phyloP scores from a whole-genome alignment of 2,329 filamentous ascomycete species.

The Paramyrothecium sp. region DNA sequence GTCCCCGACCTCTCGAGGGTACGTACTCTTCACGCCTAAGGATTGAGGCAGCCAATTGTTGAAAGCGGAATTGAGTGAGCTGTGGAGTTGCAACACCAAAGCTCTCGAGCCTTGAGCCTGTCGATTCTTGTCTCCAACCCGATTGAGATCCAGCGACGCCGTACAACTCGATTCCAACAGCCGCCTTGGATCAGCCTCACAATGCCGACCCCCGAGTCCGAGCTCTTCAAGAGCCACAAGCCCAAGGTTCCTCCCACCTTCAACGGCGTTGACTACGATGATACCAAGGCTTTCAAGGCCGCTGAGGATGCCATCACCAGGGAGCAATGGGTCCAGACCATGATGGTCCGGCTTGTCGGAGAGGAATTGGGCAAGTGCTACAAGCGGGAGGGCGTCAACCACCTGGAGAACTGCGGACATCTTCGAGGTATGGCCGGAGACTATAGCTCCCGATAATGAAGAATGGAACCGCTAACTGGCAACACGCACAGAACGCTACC shows the following conservation, averaged over 20 bases:
- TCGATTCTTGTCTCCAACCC: neutral
- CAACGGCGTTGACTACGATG: conserved; percentile 83
- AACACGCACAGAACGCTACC: conserved; percentile 64
- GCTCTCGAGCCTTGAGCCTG: neutral
- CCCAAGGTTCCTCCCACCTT: conserved; percentile 79
- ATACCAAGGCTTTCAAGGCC: conserved; percentile 76
- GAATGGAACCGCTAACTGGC: conserved; percentile 9
- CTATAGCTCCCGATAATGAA: conserved; percentile 1
- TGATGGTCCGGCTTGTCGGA: conserved; percentile 82
- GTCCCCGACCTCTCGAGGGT: conserved; percentile 2
- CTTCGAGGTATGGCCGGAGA: conserved; percentile 66
- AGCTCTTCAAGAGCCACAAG: conserved; percentile 79
- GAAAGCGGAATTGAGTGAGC: neutral
- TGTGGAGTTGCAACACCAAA: conserved; percentile 1
- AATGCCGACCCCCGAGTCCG: conserved; percentile 84
- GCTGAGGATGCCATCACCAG: conserved; percentile 80
- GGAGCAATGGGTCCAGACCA: conserved; percentile 85
- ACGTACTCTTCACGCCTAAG: conserved; percentile 22
- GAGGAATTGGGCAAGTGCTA: conserved; percentile 88
- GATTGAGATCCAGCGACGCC: neutral
- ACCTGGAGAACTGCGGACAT: conserved; percentile 81
- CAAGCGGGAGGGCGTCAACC: conserved; percentile 79
- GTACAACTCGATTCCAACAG: conserved; percentile 6
- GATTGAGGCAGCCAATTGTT: conserved; percentile 18
- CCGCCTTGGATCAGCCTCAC: conserved; percentile 9